Evolutionary conservation across 805 yeast genomes (phyloP), one percentile per base, ranked within the genome.

Genomic region (Danielia reshetovae): DNA sequence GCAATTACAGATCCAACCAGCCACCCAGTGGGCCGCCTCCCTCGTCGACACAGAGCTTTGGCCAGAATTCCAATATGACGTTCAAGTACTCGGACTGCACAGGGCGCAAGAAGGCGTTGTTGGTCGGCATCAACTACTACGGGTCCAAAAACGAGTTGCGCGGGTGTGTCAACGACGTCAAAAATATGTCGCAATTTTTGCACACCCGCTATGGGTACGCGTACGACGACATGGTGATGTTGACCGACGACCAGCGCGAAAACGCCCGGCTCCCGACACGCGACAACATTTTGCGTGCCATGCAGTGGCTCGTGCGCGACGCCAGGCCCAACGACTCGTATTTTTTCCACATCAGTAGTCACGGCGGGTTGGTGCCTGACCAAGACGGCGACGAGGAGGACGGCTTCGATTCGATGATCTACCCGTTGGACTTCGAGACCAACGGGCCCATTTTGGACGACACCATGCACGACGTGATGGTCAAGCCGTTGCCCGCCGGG

Each of bases 311-410:
- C 15, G 89, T 81, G 14, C 65, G 64, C 14, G 82, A 70, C 42
- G 93, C 94, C 0, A 66, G 62, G 45, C 81, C 93, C 11, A 84
- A 85, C 47, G 95, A 85, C 59, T 75, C 87, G 7, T 58, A 85
- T 32, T 79, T 86, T 48, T 77, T 86, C 70, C 95, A 86, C 55
- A 85, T 81, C 54, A 82, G 93, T 0, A 93, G 95, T 6, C 95
- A 86, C 53, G 95, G 95, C 19, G 87, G 93, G 2, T 83, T 79
- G 51, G 75, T 78, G 4, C 59, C 65, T 30, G 95, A 85, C 55
- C 52, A 62, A 22, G 76, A 79, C 49, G 87, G 87, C 16, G 93
- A 83, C 51, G 90, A 83, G 50, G 85, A 72, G 13, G 84, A 79
- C 48, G 87, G 87, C 0, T 70, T 64, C 49, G 89, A 82, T 56